These are phyloP conservation scores for Coriaria nepalensis DNA, from an alignment of 306 rosid species.

Conservation along the genomic window DNA sequence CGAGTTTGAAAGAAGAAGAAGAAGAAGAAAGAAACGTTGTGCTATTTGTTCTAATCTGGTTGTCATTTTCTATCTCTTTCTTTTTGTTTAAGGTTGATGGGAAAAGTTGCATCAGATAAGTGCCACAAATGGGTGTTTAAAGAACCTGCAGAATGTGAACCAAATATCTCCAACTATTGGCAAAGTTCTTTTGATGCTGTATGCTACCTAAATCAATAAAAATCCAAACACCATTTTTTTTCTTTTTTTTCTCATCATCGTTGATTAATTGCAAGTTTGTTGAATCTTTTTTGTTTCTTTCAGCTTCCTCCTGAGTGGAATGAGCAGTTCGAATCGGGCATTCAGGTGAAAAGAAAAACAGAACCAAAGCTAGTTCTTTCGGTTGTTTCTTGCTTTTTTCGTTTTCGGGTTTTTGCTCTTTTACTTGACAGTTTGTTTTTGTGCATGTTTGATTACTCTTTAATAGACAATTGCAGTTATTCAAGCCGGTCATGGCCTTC, in stretches of 20 bases:
- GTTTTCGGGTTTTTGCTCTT: conserved; percentile 3
- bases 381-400: conserved; percentile 4
- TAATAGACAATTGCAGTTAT: conserved; percentile 93
- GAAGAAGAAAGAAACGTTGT: neutral
- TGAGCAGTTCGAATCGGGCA: conserved; percentile 96
- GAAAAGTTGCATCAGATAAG: conserved; percentile 99
- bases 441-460: conserved; percentile 11
- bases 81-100: conserved; percentile 68
- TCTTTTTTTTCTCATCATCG: neutral
- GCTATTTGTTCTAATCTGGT: conserved; percentile 5
- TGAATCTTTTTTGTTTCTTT: conserved; percentile 26
- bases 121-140: conserved; percentile 99
- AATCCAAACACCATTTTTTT: neutral
- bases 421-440: neutral
- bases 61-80: conserved; percentile 9
- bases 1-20: too few relatives aligned
- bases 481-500: conserved; percentile 99
- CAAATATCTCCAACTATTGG: conserved; percentile 97
- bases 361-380: conserved; percentile 1
- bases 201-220: conserved; percentile 12
- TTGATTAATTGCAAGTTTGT: conserved; percentile 18
- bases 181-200: conserved; percentile 99
- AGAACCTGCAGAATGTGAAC: conserved; percentile 95
- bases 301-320: conserved; percentile 99
- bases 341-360: conserved; percentile 59